These are phyloP conservation scores for Martiniozyma abietophila DNA, from an alignment of 805 yeast species.

Conservation along the genomic window DNA sequence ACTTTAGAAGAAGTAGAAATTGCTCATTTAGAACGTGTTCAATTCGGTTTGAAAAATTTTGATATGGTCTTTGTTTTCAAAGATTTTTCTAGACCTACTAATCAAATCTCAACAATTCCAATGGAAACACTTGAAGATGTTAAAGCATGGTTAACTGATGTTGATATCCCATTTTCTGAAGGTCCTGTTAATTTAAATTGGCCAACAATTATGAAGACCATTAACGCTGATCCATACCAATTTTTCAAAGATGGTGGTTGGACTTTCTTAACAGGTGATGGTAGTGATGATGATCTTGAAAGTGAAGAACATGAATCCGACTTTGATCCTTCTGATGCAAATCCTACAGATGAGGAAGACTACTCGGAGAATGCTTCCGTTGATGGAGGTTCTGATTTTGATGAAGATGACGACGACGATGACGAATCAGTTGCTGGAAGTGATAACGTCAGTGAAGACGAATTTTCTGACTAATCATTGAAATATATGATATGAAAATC, in stretches of 20 bases:
- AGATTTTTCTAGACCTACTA: conserved; percentile 80
- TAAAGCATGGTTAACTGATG: conserved; percentile 95
- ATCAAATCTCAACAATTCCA: conserved; percentile 90
- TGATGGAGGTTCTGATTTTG: conserved; percentile 16
- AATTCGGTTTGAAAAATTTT: conserved; percentile 92
- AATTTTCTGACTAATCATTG: conserved; percentile 9
- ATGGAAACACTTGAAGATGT: conserved; percentile 86
- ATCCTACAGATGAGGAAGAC: conserved; percentile 46
- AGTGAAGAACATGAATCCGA: conserved; percentile 59
- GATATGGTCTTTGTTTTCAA: conserved; percentile 95
- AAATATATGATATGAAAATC: too few species aligned
- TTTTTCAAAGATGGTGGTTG: conserved; percentile 95
- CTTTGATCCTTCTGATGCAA: conserved; percentile 57
- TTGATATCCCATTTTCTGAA: conserved; percentile 89
- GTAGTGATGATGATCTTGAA: conserved; percentile 64
- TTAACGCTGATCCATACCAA: conserved; percentile 85
- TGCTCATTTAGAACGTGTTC: conserved; percentile 94
- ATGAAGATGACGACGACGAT: conserved; percentile 19
- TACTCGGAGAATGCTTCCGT: conserved; percentile 25
- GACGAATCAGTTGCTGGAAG: conserved; percentile 7
- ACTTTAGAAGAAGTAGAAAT: conserved; percentile 88
- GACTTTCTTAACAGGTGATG: conserved; percentile 85
- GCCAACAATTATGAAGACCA: conserved; percentile 91
- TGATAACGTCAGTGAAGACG: conserved; percentile 19
- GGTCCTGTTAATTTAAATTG: conserved; percentile 95